Percentiles rank a stretch among this genome's conserved stretches.
Conservation (phyloP, 768 basidiomycete genomes). For the Boletus barrowsii region DNA sequence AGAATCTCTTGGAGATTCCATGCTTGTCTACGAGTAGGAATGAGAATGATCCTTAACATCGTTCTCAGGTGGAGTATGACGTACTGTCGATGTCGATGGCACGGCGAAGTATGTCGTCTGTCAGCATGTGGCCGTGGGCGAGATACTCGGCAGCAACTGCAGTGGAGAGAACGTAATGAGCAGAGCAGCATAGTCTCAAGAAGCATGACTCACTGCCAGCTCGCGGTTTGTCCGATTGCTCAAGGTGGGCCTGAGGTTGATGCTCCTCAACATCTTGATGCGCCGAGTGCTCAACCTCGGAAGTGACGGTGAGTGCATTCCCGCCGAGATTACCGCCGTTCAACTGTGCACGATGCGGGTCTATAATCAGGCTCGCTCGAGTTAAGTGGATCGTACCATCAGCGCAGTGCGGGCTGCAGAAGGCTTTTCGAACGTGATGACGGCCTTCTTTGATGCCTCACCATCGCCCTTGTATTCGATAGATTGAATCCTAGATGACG, state of each 20-base stretch:
- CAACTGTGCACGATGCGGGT: conserved; percentile 39
- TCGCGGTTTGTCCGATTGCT: conserved; percentile 90
- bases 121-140: conserved; percentile 81
- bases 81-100: conserved; percentile 79
- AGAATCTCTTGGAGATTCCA: conserved; percentile 86
- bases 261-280: conserved; percentile 40
- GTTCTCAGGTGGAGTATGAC: conserved; percentile 5
- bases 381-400: conserved; percentile 47
- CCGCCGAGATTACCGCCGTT: conserved; percentile 80
- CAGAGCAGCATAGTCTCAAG: too few species aligned
- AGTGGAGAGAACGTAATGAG: neutral
- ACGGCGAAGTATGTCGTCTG: conserved; percentile 72
- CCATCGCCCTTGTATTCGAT: conserved; percentile 53
- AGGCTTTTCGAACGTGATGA: conserved; percentile 79
- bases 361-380: neutral
- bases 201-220: conserved; percentile 60
- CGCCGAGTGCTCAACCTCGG: conserved; percentile 59
- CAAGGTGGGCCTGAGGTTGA: conserved; percentile 37
- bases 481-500: conserved; percentile 51
- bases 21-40: conserved; percentile 51
- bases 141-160: conserved; percentile 91
- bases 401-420: conserved; percentile 83
- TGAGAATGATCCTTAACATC: neutral
- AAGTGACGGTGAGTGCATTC: conserved; percentile 63
- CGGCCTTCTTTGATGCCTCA: conserved; percentile 47